These are phyloP conservation scores for Hypoxylon perforatum DNA, from an alignment of 495 filamentous ascomycete species.

Conservation along the genomic window DNA sequence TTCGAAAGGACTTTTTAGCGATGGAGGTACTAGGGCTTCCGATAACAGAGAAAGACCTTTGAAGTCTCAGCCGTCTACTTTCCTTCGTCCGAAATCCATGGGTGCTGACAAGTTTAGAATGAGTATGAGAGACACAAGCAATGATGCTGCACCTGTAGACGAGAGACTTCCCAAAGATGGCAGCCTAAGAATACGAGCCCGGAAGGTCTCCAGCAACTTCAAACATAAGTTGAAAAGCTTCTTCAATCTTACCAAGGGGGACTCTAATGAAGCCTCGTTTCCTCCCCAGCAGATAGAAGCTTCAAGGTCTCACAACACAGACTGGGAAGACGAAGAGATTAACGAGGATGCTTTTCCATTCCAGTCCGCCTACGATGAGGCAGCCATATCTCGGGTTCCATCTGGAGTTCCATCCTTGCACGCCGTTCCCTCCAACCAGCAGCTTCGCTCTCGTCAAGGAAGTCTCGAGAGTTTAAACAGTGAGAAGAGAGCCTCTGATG, in stretches of 20 bases:
- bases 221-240: conserved; percentile 71
- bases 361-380: conserved; percentile 44
- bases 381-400: conserved; percentile 53
- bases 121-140: conserved; percentile 43
- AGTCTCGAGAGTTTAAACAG: conserved; percentile 65
- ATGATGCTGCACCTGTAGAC: conserved; percentile 38
- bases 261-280: conserved; percentile 50
- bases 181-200: conserved; percentile 62
- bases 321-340: conserved; percentile 37
- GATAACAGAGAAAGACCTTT: conserved; percentile 17
- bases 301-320: conserved; percentile 56
- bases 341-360: conserved; percentile 35
- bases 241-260: conserved; percentile 61
- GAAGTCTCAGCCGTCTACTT: conserved; percentile 58
- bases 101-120: conserved; percentile 58
- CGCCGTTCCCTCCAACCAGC: conserved; percentile 49
- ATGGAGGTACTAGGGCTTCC: neutral
- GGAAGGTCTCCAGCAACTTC: conserved; percentile 69
- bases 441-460: conserved; percentile 57
- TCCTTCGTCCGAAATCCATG: conserved; percentile 57
- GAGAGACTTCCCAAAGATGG: conserved; percentile 41
- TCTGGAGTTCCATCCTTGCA: conserved; percentile 56
- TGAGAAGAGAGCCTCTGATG: conserved; percentile 60
- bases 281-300: conserved; percentile 65
- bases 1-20: conserved; percentile 3